Conservation (phyloP, 352 stramenopile species). For the Hyaloperonospora arabidopsidis region DNA sequence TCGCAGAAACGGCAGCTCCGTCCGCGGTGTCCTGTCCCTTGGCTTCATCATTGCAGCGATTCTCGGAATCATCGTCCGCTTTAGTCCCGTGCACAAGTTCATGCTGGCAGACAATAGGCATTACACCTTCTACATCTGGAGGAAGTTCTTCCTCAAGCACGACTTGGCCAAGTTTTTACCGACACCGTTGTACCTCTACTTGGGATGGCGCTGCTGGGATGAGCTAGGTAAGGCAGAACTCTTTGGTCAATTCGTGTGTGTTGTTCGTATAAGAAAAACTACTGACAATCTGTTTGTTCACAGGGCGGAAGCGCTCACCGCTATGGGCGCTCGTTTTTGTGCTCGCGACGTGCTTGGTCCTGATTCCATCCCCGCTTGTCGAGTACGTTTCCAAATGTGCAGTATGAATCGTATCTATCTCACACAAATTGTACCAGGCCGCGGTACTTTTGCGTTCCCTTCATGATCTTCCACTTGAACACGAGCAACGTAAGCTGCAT, state of each 20-base stretch:
- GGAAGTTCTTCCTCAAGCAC: conserved; percentile 79
- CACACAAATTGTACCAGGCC: conserved; percentile 33
- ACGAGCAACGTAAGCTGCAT: conserved; percentile 46
- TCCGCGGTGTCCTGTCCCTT: conserved; percentile 32
- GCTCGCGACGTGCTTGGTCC: conserved; percentile 67
- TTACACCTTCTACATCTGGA: conserved; percentile 90
- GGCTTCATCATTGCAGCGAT: conserved; percentile 10
- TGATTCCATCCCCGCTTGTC: conserved; percentile 83
- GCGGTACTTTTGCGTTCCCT: conserved; percentile 77
- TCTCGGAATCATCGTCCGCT: conserved; percentile 41
- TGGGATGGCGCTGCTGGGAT: conserved; percentile 52
- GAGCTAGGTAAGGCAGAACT: conserved; percentile 46
- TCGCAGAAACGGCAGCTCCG: conserved; percentile 28
- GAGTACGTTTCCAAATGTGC: conserved; percentile 44
- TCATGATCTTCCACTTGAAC: conserved; percentile 73
- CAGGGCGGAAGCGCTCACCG: conserved; percentile 46
- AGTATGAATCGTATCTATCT: background rate
- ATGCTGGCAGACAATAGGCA: conserved; percentile 89
- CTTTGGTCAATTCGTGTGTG: background rate
- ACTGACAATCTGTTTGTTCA: conserved; percentile 1
- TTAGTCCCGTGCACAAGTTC: conserved; percentile 85
- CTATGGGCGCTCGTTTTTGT: conserved; percentile 74
- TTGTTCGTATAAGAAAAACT: background rate
- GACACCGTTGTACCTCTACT: conserved; percentile 49
- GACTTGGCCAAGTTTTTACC: conserved; percentile 59